Evolutionary conservation across 169 alveolate genomes (phyloP).

Genomic region (Sarcocystis neurona): DNA sequence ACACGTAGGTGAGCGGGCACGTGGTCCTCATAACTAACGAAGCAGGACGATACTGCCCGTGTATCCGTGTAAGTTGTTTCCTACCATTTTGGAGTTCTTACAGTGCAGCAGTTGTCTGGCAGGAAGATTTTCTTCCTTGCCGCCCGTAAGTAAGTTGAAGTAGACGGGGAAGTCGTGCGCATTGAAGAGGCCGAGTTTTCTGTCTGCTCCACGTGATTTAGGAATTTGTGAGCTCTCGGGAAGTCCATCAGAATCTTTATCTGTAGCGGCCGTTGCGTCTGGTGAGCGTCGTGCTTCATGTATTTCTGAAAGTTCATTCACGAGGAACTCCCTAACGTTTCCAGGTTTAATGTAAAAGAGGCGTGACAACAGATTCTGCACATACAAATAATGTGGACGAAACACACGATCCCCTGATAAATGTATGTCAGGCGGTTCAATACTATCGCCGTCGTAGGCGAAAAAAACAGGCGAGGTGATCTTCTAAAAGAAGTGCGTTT

Average conservation of each 20-base stretch:
- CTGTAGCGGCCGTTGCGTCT: neutral
- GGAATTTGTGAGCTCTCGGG: neutral
- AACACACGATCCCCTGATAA: no score
- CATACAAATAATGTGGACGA: no score
- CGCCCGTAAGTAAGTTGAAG: conserved; percentile 4
- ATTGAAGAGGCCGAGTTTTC: neutral
- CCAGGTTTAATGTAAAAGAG: neutral
- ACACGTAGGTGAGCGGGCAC: no score
- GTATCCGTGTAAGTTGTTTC: no score
- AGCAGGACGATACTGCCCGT: no score
- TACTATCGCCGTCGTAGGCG: no score
- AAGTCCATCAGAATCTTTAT: neutral
- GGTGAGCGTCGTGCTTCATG: neutral
- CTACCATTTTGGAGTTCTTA: neutral
- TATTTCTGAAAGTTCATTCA: neutral
- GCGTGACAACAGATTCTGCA: conserved; percentile 2
- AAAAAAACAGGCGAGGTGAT: no score
- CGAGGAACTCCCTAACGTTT: neutral
- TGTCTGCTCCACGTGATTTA: neutral
- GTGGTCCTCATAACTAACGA: no score
- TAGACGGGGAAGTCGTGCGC: neutral
- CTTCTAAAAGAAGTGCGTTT: no score
- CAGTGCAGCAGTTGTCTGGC: neutral
- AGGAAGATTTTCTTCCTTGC: neutral
- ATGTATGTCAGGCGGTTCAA: no score